A percentile compares a stretch with the other conserved stretches of the same genome.
phyloP scores from a whole-genome alignment of 2,329 filamentous ascomycete species.

The Botrytis byssoidea region DNA sequence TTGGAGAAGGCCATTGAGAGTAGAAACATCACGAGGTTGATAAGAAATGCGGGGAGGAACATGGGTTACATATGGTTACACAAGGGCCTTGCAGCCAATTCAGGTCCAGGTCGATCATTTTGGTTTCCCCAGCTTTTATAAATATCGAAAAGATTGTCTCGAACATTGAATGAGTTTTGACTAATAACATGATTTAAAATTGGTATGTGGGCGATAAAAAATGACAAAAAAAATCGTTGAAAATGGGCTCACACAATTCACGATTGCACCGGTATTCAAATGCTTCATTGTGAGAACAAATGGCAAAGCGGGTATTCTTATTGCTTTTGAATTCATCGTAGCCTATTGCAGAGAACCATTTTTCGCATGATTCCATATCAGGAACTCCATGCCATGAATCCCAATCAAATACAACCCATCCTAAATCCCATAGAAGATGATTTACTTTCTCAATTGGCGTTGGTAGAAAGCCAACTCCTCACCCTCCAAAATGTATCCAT shows the following conservation, averaged over 20 bases:
- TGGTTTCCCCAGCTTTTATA: not conserved
- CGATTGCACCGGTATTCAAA: not conserved
- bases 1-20: not conserved
- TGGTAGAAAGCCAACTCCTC: constrained; percentile 99
- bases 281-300: not conserved
- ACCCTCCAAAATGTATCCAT: constrained; percentile 98
- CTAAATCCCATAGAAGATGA: constrained; percentile 32
- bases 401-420: constrained; percentile 37
- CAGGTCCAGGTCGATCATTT: not conserved
- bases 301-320: constrained; percentile 28
- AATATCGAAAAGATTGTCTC: not conserved
- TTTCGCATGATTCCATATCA: constrained; percentile 29
- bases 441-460: constrained; percentile 98
- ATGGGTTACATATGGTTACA: not conserved
- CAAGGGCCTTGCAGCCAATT: not conserved
- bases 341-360: constrained; percentile 29
- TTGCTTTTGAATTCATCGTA: constrained; percentile 36
- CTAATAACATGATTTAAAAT: not conserved
- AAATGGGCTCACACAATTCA: not conserved
- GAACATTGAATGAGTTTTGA: not conserved
- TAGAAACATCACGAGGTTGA: constrained; percentile 16
- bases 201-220: too few species aligned
- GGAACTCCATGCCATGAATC: constrained; percentile 38
- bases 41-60: constrained; percentile 17
- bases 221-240: not conserved